Percentiles rank a stretch among this genome's conserved stretches.
Conservation (phyloP, 1,139 yeast species). For the Yamadazyma sp. region DNA sequence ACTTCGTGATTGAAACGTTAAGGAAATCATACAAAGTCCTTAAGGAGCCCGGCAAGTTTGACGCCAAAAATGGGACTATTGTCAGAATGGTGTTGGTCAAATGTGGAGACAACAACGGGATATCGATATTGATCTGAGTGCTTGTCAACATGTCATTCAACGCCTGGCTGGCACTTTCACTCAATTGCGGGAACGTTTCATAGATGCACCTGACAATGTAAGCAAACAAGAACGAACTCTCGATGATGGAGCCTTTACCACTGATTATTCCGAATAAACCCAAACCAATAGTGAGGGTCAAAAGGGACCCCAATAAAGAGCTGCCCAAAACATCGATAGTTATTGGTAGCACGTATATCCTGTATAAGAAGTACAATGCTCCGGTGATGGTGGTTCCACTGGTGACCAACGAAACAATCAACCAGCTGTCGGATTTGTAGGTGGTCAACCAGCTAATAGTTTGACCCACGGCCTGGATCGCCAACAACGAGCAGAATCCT, state of each 20-base stretch:
- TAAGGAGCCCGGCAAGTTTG: conserved; percentile 57
- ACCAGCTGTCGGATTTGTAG: conserved; percentile 73
- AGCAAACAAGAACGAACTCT: conserved; percentile 80
- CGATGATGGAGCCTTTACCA: conserved; percentile 84
- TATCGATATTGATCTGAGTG: conserved; percentile 40
- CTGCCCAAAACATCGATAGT: conserved; percentile 78
- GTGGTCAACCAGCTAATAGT: conserved; percentile 72
- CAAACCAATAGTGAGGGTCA: conserved; percentile 72
- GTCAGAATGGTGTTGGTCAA: conserved; percentile 39
- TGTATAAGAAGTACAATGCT: conserved; percentile 73
- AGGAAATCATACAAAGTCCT: conserved; percentile 71
- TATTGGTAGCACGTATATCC: conserved; percentile 71
- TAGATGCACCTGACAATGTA: conserved; percentile 91
- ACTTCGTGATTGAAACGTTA: conserved; percentile 65
- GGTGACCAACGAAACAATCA: conserved; percentile 68
- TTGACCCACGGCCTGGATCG: conserved; percentile 90
- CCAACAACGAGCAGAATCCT: conserved; percentile 86
- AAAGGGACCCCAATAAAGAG: conserved; percentile 78
- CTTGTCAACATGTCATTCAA: conserved; percentile 38
- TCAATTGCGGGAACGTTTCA: conserved; percentile 83
- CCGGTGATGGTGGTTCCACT: conserved; percentile 78
- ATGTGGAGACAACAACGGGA: conserved; percentile 37
- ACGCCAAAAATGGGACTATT: conserved; percentile 47
- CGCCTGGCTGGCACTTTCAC: conserved; percentile 48
- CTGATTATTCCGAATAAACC: conserved; percentile 84